Base-by-base conservation (phyloP, 2,329 filamentous ascomycete species). In the Claviceps sp. region DNA sequence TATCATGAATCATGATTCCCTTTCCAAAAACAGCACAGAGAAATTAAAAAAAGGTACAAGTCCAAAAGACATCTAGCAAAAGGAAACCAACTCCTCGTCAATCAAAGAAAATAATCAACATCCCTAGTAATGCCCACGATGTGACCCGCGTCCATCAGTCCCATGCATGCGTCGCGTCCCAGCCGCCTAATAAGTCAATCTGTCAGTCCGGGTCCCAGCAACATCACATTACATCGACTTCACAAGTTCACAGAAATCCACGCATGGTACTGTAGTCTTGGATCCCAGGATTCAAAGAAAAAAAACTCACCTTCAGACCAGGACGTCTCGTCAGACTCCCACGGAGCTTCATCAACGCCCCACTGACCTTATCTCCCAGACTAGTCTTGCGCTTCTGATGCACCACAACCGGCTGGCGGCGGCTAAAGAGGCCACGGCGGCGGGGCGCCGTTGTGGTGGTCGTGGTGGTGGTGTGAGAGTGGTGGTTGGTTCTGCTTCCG, bases 351-450 rank as follows among this genome's bases (percentile, higher is more conserved):
- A 87, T 74, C 65, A 91, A 71, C 0, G 85, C 86, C 17, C 87
- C 87, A 48, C 78, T 82, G 59, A 91, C 76, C 69, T 90, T 91
- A 70, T 91, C 87, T 84, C 84, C 57, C 90, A 71, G 41, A 75
- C 79, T 3, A 80, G 75, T 60, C 48, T 82, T 80, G 61, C 85
- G 80, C 64, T 80, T 78, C 51, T 87, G 84, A 63, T 85, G 82
- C 55, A 80, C 76, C 16, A 71, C 40, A 3, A 42, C 69, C 2
- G 70, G 70, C 2, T 56, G 67, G 64, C 62, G 65, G 61, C 61
- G 58, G 61, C 69, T 56, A 16, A 75, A 73, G 49, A 75, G 61
- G 16, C 68, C 65, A 19, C 64, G 65, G 53, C 70, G 73, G 19
- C 42, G 50, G 48, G 68, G 69, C 24, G 69, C 68, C 42, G 72